phyloP scores from a whole-genome alignment of 78 protist species.

The Trichosphaerium sp. region DNA sequence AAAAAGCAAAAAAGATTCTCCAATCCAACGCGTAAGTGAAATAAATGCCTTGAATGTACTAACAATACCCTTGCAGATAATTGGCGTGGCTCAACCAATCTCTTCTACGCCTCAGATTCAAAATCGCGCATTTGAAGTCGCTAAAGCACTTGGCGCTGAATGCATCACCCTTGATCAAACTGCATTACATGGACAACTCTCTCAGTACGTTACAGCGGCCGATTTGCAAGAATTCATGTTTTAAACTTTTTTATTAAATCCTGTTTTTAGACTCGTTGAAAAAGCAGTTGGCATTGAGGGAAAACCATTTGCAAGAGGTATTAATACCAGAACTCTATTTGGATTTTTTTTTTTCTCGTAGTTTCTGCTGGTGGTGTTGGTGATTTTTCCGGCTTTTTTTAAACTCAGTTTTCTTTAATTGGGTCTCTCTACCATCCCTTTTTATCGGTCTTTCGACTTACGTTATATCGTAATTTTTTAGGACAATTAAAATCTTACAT shows the following conservation, averaged over 20 bases:
- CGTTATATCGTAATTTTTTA: neutral
- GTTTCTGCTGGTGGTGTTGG: slow-evolving; percentile 12
- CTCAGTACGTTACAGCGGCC: too few relatives aligned
- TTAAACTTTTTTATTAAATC: too few relatives aligned
- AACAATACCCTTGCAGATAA: too few relatives aligned
- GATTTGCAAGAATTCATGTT: too few relatives aligned
- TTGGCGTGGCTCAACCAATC: slow-evolving; percentile 64
- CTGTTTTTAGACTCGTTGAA: slow-evolving; percentile 12
- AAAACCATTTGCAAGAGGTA: slow-evolving; percentile 15
- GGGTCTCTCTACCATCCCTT: too few relatives aligned
- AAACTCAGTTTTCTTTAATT: too few relatives aligned
- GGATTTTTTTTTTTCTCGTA: slow-evolving; percentile 6
- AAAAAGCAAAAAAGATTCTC: slow-evolving; percentile 8
- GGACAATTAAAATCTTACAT: slow-evolving; percentile 62
- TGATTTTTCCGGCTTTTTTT: neutral
- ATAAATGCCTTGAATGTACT: too few relatives aligned
- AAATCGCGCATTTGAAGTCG: slow-evolving; percentile 28
- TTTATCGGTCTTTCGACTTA: too few relatives aligned
- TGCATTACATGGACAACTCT: slow-evolving; percentile 16
- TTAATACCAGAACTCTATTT: too few relatives aligned
- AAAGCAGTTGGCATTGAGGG: slow-evolving; percentile 26
- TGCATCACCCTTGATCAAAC: slow-evolving; percentile 57
- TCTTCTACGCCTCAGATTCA: slow-evolving; percentile 25
- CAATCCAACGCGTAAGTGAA: slow-evolving; percentile 41
- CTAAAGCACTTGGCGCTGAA: slow-evolving; percentile 5